Conservation (phyloP, 2,329 filamentous ascomycete genomes). For the Arthroderma sp. region DNA sequence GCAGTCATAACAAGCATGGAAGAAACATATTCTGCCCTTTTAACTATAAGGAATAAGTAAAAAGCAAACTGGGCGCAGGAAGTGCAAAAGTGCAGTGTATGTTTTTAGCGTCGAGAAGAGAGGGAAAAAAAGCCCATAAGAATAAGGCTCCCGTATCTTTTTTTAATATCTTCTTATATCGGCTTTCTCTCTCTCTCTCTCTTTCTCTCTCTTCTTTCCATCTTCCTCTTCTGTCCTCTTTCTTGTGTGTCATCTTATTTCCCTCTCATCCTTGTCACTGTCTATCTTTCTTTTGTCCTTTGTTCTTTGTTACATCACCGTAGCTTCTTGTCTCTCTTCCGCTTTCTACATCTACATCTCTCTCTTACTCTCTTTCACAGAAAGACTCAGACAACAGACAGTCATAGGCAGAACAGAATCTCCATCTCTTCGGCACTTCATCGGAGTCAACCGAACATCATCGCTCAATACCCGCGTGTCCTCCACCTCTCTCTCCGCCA, state of each 20-base stretch:
- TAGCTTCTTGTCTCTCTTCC: slow-evolving; percentile 2
- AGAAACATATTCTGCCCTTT: too few relatives aligned
- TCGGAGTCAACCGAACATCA: background rate
- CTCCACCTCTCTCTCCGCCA: slow-evolving; percentile 13
- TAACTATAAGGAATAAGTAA: too few relatives aligned
- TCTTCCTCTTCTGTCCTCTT: background rate
- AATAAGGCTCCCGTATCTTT: background rate
- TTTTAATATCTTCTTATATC: background rate
- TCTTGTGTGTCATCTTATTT: background rate
- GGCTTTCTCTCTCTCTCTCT: background rate
- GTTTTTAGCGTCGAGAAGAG: too few relatives aligned
- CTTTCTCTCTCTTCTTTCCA: background rate
- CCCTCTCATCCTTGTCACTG: background rate
- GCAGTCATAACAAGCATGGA: too few relatives aligned
- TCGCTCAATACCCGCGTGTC: background rate
- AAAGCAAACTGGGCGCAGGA: too few relatives aligned
- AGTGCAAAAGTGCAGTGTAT: too few relatives aligned
- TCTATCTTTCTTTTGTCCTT: slow-evolving; percentile 5
- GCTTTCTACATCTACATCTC: background rate
- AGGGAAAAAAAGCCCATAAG: too few relatives aligned
- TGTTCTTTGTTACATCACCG: slow-evolving; percentile 10
- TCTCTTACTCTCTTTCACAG: background rate
- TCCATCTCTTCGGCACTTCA: slow-evolving; percentile 14
- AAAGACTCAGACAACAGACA: background rate
- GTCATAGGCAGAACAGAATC: background rate